Evolutionary conservation across 345 rosid species (phyloP).

Genomic region (Eucalyptus albens): DNA sequence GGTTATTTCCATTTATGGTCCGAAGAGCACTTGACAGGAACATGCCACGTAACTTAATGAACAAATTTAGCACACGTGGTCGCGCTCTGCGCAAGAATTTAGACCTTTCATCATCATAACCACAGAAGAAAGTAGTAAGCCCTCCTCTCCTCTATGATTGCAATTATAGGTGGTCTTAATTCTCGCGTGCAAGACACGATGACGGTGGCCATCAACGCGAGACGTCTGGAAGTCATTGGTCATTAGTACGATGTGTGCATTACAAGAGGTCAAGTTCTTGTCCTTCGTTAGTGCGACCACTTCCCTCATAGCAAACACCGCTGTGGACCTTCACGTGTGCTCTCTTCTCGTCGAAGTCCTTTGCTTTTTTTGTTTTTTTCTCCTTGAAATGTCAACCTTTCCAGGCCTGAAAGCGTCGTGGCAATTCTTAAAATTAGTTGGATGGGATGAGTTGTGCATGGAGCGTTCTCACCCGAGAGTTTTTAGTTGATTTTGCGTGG

Average conservation of each 20-base stretch:
- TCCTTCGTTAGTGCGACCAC: neutral
- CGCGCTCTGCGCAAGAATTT: neutral
- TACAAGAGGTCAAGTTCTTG: neutral
- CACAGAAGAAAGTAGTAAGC: neutral
- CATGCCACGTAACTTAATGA: neutral
- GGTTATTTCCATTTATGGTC: neutral
- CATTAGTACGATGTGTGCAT: neutral
- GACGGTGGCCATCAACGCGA: neutral
- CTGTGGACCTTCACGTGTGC: neutral
- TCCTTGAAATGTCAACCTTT: neutral
- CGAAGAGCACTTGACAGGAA: neutral
- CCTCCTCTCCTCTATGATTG: neutral
- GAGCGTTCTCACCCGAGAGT: neutral
- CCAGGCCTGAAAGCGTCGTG: neutral
- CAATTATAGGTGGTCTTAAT: neutral
- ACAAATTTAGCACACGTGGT: neutral
- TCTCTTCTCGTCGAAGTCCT: neutral
- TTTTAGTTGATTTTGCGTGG: neutral
- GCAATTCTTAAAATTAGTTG: neutral
- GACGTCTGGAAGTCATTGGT: neutral
- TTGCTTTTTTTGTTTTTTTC: neutral
- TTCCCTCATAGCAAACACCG: neutral
- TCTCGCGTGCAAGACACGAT: neutral
- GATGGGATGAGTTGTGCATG: neutral
- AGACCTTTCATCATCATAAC: neutral